A percentile compares a stretch with the other conserved stretches of the same genome.
These are phyloP conservation scores for Eucalyptus sp. DNA, from an alignment of 345 rosid genomes.

Conservation along the genomic window DNA sequence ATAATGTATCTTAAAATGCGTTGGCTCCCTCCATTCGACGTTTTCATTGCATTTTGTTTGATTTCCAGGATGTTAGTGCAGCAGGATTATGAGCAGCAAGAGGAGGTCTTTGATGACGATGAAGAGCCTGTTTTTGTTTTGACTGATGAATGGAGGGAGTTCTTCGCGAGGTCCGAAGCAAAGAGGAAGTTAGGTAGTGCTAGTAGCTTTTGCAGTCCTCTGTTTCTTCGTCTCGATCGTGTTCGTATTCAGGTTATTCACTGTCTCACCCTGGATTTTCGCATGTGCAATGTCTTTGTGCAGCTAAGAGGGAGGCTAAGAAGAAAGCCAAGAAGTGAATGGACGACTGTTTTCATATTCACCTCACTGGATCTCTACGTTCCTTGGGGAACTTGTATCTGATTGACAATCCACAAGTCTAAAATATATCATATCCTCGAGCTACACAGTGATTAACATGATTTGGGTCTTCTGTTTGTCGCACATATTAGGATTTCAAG, in stretches of 20 bases:
- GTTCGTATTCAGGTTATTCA: not conserved
- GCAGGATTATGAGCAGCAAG: conserved; percentile 5
- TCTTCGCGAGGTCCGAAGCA: conserved; percentile 52
- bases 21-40: not conserved
- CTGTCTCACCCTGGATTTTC: not conserved
- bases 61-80: conserved; percentile 10
- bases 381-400: not conserved
- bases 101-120: conserved; percentile 14
- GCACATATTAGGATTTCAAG: not conserved
- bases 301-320: not conserved
- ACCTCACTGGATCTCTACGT: not conserved
- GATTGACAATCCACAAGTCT: not conserved
- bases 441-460: not conserved
- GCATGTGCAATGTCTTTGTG: not conserved
- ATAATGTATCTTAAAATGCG: not conserved
- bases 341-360: not conserved
- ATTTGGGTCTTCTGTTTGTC: not conserved
- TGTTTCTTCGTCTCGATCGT: not conserved
- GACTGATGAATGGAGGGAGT: conserved; percentile 57
- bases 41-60: not conserved
- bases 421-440: not conserved
- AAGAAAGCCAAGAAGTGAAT: not conserved
- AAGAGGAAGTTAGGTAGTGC: conserved; percentile 28
- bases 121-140: conserved; percentile 43
- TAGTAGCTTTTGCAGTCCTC: too few relatives aligned